Evolutionary conservation across 2,329 filamentous ascomycete species (phyloP).

Genomic region (Aspergillus terreus): DNA sequence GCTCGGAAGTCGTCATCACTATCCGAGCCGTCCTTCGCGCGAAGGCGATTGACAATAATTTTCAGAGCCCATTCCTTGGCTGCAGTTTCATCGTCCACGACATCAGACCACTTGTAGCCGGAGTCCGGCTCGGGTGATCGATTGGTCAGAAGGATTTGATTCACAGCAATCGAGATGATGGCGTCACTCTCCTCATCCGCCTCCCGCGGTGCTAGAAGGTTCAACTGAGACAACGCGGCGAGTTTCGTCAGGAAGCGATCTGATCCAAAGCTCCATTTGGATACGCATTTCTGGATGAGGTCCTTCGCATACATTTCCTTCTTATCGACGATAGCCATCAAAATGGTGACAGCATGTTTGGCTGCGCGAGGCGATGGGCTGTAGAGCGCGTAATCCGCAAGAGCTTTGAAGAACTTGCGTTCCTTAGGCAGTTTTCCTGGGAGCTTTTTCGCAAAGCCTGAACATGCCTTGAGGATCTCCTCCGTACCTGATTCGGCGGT

Average conservation of each 20-base stretch:
- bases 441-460: conserved; percentile 83
- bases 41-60: conserved; percentile 79
- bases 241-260: conserved; percentile 65
- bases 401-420: conserved; percentile 72
- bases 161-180: conserved; percentile 74
- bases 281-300: conserved; percentile 70
- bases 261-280: conserved; percentile 68
- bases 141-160: conserved; percentile 68
- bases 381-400: conserved; percentile 78
- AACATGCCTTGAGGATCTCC: conserved; percentile 89
- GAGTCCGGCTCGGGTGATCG: conserved; percentile 55
- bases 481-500: conserved; percentile 71
- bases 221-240: conserved; percentile 60
- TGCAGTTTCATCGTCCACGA: conserved; percentile 75
- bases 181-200: conserved; percentile 69
- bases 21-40: conserved; percentile 56
- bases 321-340: conserved; percentile 71
- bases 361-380: conserved; percentile 77
- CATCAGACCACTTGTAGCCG: conserved; percentile 63
- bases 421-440: conserved; percentile 78
- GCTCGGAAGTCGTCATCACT: conserved; percentile 44
- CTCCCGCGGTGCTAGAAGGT: conserved; percentile 68
- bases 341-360: conserved; percentile 89
- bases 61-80: conserved; percentile 82
- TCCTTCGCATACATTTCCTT: conserved; percentile 85